Evolutionary conservation across 495 filamentous ascomycete species (phyloP).

Genomic region (Podospora sp.): DNA sequence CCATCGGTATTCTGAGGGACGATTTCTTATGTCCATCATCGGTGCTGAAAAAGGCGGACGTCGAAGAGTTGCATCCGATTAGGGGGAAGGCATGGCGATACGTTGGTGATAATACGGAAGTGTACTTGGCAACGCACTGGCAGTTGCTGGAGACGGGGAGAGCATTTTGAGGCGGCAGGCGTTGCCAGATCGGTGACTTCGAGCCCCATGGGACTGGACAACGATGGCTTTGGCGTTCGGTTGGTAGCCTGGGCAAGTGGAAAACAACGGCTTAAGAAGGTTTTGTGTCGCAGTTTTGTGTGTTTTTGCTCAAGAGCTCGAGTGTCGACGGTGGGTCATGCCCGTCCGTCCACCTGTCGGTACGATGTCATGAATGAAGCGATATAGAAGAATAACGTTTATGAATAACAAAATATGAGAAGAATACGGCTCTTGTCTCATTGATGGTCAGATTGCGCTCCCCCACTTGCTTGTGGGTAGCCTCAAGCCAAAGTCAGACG

Average conservation of each 20-base stretch:
- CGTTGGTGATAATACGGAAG: background rate
- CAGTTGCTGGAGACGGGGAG: background rate
- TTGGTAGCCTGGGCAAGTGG: background rate
- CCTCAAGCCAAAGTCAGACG: background rate
- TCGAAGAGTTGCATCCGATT: slow-evolving; percentile 9
- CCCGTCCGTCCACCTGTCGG: background rate
- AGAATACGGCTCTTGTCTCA: background rate
- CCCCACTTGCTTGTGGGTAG: background rate
- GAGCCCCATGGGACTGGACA: background rate
- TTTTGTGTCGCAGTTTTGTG: background rate
- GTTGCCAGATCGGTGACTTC: background rate
- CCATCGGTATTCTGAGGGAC: slow-evolving; percentile 16
- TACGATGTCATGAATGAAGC: background rate
- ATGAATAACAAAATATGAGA: background rate
- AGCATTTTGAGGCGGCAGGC: slow-evolving; percentile 4
- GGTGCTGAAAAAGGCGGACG: slow-evolving; percentile 16
- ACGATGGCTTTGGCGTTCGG: background rate
- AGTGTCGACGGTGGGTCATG: background rate
- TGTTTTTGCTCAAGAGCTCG: background rate
- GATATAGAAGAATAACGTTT: background rate
- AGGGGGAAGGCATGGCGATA: background rate
- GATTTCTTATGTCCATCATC: slow-evolving; percentile 9
- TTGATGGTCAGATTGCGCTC: background rate
- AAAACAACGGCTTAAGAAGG: slow-evolving; percentile 3
- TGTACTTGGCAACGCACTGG: background rate